Percentiles rank a stretch among this genome's conserved stretches.
These are phyloP conservation scores for Coniochaeta prunicola DNA, from an alignment of 2,329 filamentous ascomycete species.

Conservation along the genomic window DNA sequence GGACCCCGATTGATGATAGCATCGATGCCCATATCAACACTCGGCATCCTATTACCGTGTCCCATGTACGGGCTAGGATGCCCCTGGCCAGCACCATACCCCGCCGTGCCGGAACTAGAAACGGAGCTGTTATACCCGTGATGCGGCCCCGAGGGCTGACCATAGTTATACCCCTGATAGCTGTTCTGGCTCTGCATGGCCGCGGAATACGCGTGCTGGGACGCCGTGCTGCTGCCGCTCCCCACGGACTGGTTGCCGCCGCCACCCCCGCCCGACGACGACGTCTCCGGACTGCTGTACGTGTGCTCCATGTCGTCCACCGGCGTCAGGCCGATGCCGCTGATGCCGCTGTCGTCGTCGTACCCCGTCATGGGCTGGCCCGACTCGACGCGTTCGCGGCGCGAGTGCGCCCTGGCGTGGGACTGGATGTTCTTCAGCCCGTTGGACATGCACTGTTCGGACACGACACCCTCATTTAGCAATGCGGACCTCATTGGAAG, in stretches of 20 bases:
- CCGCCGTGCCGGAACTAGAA: constrained; percentile 35
- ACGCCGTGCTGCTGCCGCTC: constrained; percentile 18
- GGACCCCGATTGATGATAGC: constrained; percentile 48
- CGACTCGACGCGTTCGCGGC: constrained; percentile 54
- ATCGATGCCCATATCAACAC: constrained; percentile 55
- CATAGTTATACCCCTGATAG: constrained; percentile 15
- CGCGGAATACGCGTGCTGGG: constrained; percentile 12
- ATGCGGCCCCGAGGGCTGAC: constrained; percentile 14
- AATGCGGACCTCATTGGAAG: too few species aligned
- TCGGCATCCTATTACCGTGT: constrained; percentile 40
- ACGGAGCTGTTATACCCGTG: constrained; percentile 48
- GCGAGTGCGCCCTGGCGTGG: constrained; percentile 56
- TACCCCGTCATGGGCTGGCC: constrained; percentile 38
- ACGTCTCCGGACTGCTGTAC: constrained; percentile 39
- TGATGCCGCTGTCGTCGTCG: constrained; percentile 67
- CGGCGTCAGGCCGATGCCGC: constrained; percentile 50
- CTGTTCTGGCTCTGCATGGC: constrained; percentile 13
- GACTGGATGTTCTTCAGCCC: constrained; percentile 75
- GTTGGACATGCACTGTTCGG: constrained; percentile 67
- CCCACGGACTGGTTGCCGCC: constrained; percentile 19
- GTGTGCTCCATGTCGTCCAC: constrained; percentile 48
- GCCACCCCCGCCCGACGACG: constrained; percentile 6
- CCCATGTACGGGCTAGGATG: constrained; percentile 38
- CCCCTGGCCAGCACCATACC: constrained; percentile 22
- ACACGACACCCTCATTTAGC: constrained; percentile 7